Evolutionary conservation across 148 eudicot genomes (phyloP).

Genomic region (Silene conica): DNA sequence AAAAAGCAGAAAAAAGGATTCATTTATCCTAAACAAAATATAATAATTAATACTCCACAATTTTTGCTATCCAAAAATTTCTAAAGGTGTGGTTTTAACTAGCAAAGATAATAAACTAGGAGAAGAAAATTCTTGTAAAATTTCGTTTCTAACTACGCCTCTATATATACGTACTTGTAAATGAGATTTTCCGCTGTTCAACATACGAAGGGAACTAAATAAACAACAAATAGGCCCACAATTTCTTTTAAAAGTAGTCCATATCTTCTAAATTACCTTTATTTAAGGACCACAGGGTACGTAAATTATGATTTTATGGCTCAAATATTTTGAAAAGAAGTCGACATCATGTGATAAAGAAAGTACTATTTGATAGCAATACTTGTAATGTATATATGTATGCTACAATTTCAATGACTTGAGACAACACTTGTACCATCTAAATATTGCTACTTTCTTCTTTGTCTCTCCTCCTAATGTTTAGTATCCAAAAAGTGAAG

Average conservation of each 20-base stretch:
- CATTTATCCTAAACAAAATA: too few species aligned
- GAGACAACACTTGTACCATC: slow-evolving; percentile 9
- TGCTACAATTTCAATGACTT: slow-evolving; percentile 1
- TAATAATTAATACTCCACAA: too few species aligned
- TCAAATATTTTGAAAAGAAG: background rate
- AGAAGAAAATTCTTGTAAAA: too few species aligned
- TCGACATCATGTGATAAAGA: slow-evolving; percentile 6
- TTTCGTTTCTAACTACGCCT: too few species aligned
- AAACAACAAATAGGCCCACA: background rate
- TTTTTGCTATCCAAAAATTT: too few species aligned
- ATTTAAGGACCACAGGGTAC: slow-evolving; percentile 8
- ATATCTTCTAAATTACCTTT: background rate
- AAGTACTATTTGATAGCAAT: slow-evolving; percentile 2
- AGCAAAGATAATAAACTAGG: too few species aligned
- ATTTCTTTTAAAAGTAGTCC: background rate
- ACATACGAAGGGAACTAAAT: background rate
- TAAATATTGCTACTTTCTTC: background rate
- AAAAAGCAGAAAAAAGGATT: too few species aligned
- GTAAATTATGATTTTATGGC: background rate
- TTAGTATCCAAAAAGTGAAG: slow-evolving; percentile 5
- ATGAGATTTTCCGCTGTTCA: too few species aligned
- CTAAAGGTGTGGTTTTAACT: too few species aligned
- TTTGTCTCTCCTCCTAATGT: background rate
- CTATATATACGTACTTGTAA: too few species aligned
- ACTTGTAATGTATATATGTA: background rate